Evolutionary conservation across 495 filamentous ascomycete species (phyloP).

Genomic region (Xylaria sp.): DNA sequence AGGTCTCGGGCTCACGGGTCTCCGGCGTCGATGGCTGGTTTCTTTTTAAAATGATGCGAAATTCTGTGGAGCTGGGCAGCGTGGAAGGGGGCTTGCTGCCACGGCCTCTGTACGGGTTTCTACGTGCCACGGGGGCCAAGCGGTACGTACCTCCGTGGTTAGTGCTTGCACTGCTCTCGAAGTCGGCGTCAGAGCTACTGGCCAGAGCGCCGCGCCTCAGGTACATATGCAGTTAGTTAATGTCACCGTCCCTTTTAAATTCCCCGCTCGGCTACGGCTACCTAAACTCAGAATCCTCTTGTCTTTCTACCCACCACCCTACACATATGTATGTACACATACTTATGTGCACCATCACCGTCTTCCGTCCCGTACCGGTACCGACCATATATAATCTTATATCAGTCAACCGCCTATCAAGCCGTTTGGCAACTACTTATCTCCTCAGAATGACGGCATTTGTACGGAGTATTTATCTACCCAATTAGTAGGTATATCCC

Average conservation of each 20-base stretch:
- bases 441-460: no score
- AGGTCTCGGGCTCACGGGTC: conserved; percentile 29
- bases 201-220: background rate
- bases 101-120: conserved; percentile 15
- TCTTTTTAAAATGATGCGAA: conserved; percentile 15
- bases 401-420: no score
- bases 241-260: background rate
- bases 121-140: conserved; percentile 1
- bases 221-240: background rate
- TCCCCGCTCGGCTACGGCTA: no score
- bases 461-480: no score
- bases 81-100: conserved; percentile 1
- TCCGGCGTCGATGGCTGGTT: conserved; percentile 25
- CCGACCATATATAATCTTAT: no score
- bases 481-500: no score
- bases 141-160: conserved; percentile 27
- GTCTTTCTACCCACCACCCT: no score
- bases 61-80: conserved; percentile 9
- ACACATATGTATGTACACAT: no score
- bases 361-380: no score
- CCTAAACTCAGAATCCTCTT: no score
- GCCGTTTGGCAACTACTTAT: no score
- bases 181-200: conserved; percentile 6
- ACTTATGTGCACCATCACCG: no score
- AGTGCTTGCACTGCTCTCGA: conserved; percentile 14